phyloP scores from a whole-genome alignment of 139 green algal genomes.

The Gonium pectorale region DNA sequence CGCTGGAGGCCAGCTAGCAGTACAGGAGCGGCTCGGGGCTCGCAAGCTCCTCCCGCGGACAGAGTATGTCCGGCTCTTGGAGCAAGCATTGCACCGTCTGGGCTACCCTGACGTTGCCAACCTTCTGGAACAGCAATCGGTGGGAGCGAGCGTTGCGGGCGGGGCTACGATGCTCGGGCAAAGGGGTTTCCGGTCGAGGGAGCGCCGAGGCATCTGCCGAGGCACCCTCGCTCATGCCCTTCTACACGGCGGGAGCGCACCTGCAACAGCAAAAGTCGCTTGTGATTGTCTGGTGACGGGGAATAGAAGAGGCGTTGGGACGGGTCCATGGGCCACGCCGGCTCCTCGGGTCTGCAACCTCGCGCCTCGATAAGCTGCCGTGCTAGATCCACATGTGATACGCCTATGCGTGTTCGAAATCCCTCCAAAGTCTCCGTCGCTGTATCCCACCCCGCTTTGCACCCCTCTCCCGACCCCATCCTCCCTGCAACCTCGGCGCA shows the following conservation, averaged over 20 bases:
- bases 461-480: too few species aligned
- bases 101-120: constrained; percentile 70
- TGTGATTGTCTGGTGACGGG: too few species aligned
- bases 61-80: constrained; percentile 84
- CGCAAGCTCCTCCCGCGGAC: constrained; percentile 61
- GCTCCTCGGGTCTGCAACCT: too few species aligned
- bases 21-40: constrained; percentile 48
- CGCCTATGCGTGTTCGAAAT: too few species aligned
- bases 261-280: too few species aligned
- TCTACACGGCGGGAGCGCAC: not conserved
- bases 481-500: not conserved
- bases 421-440: too few species aligned
- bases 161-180: not conserved
- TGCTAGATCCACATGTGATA: too few species aligned
- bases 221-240: not conserved
- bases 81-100: constrained; percentile 79
- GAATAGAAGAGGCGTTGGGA: not conserved
- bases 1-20: not conserved
- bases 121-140: constrained; percentile 68
- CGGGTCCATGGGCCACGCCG: too few species aligned
- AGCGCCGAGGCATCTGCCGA: not conserved
- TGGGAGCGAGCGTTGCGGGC: constrained; percentile 5
- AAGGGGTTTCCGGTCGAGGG: too few species aligned
- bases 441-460: too few species aligned
- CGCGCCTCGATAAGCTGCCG: too few species aligned